Evolutionary conservation across 495 filamentous ascomycete genomes (phyloP).

Genomic region (Hypoxylon fragiforme): DNA sequence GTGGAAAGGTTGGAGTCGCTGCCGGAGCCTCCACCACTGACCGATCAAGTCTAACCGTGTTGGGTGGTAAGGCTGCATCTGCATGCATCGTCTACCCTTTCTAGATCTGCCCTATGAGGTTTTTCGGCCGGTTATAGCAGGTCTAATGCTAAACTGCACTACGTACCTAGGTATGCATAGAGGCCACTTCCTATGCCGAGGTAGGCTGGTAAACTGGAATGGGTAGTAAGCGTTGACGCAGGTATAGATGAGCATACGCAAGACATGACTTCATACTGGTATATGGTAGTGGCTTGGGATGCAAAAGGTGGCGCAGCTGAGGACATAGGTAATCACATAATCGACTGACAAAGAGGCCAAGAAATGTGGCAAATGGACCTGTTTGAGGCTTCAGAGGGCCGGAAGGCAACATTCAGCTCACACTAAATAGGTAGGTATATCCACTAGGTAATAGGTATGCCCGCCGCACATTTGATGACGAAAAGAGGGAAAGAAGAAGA

Average conservation of each 20-base stretch:
- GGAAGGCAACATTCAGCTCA: background rate
- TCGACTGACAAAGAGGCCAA: background rate
- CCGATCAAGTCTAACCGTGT: background rate
- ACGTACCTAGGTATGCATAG: background rate
- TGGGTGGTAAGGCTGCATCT: slow-evolving; percentile 13
- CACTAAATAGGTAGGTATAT: too few relatives aligned
- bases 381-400: too few relatives aligned
- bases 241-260: too few relatives aligned
- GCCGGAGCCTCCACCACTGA: background rate
- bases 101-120: background rate
- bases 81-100: background rate
- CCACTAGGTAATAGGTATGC: background rate
- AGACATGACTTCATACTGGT: too few relatives aligned
- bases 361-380: too few relatives aligned
- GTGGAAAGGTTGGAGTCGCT: background rate
- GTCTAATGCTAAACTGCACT: background rate
- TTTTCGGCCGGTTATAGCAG: background rate
- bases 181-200: too few relatives aligned
- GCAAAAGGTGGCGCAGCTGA: background rate
- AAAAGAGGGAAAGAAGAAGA: too few relatives aligned
- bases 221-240: background rate
- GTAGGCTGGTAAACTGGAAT: too few relatives aligned
- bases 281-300: too few relatives aligned
- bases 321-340: too few relatives aligned
- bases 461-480: background rate